A percentile compares a stretch with the other conserved stretches of the same genome.
Evolutionary conservation across 805 yeast genomes (phyloP).

Genomic region (Candida sithepensis): DNA sequence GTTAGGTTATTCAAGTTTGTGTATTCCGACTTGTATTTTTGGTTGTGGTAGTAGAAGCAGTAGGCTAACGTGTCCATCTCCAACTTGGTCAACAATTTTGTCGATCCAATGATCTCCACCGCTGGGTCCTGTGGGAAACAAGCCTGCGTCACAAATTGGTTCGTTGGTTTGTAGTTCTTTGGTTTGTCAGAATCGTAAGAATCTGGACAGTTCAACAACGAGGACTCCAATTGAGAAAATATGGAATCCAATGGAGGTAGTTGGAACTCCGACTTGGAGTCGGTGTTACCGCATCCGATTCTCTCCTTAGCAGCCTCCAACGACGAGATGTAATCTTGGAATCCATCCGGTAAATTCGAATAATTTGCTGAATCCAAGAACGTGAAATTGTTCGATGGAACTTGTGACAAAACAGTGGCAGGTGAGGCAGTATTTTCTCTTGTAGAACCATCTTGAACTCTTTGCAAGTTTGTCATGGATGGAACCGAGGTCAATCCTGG

Average conservation of each 20-base stretch:
- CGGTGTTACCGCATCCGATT: slow-evolving; percentile 27
- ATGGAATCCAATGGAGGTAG: slow-evolving; percentile 56
- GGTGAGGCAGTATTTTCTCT: slow-evolving; percentile 18
- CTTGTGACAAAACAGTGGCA: not conserved
- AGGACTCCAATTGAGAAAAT: slow-evolving; percentile 62
- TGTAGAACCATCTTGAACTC: not conserved
- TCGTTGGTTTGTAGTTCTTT: slow-evolving; percentile 62
- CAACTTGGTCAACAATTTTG: slow-evolving; percentile 60
- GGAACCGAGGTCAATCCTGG: not conserved
- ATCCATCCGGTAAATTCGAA: slow-evolving; percentile 26
- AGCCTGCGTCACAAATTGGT: slow-evolving; percentile 85
- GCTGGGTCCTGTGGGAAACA: slow-evolving; percentile 87
- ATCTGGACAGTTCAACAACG: slow-evolving; percentile 88
- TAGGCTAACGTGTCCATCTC: slow-evolving; percentile 87
- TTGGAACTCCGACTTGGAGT: slow-evolving; percentile 36
- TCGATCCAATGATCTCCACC: slow-evolving; percentile 59
- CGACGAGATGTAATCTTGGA: slow-evolving; percentile 22
- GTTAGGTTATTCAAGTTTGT: slow-evolving; percentile 19
- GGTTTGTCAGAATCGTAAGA: slow-evolving; percentile 88
- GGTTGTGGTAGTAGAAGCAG: slow-evolving; percentile 78
- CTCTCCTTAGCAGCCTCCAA: slow-evolving; percentile 33
- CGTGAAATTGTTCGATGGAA: slow-evolving; percentile 8
- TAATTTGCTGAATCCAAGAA: slow-evolving; percentile 21
- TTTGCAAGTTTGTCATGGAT: not conserved
- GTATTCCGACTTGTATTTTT: slow-evolving; percentile 21